Evolutionary conservation across 164 flowering plant genomes (phyloP), one percentile per base, ranked within the genome.

Genomic region (Vitis labrusca): DNA sequence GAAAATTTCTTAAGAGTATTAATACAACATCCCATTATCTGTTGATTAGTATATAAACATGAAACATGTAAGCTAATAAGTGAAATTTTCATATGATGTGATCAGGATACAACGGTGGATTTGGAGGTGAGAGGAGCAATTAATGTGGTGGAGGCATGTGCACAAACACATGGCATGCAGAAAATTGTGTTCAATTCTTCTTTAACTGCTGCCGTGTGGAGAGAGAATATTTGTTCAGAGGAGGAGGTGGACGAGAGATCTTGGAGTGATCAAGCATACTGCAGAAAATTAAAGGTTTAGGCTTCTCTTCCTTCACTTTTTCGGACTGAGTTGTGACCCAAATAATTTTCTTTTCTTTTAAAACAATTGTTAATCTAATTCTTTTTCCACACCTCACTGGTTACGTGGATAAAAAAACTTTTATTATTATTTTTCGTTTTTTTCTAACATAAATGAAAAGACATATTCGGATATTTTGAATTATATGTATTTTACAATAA

Each of bases 71-170:
- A 32, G 10, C n/a, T 10, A 37, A 4, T 29, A 8, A 30, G n/a
- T 61, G 9, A 49, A 3, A 19, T 57, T 56, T 9, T 58, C 12
- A 14, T 8, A 15, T 60, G 27, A 10, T 51, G 23, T 64, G 7
- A 12, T n/a, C 65, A 87, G 90, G 91, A 88, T 8, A 65, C 75
- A 59, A 72, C 63, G 69, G 86, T 79, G 71, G 96, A 91, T 67
- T 17, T 76, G 72, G 96, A 91, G 80, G 90, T 87, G 53, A 85
- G 90, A 79, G 95, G 88, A 30, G 89, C 86, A 44, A 83, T 81
- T 53, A 90, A 90, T 72, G 91, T 88, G 62, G 80, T 88, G 63
- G 95, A 90, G 68, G 95, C 95, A 44, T 86, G 90, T 74, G 95
- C 89, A 11, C 92, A 85, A 58, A 80, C 85, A 37, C 82, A 82